phyloP scores from a whole-genome alignment of 1,284 basidiomycete species.

The Boletus albobrunnescens region DNA sequence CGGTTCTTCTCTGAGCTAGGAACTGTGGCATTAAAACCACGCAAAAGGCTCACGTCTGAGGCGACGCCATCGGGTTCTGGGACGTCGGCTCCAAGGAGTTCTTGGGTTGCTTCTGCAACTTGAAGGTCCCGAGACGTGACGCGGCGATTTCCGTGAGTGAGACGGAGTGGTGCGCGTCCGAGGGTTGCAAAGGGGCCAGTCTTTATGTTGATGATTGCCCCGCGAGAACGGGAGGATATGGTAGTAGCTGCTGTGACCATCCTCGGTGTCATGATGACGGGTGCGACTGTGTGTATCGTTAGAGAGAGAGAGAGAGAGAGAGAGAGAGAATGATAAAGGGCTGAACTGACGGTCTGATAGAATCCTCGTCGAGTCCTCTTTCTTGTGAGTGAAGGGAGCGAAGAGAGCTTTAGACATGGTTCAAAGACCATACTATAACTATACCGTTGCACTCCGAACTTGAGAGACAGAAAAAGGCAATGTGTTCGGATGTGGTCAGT shows the following conservation, averaged over 20 bases:
- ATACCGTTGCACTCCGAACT: constrained; percentile 24
- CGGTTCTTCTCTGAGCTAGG: constrained; percentile 80
- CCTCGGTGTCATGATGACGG: constrained; percentile 84
- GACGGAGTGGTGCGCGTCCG: constrained; percentile 66
- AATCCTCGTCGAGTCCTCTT: constrained; percentile 63
- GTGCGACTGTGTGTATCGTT: constrained; percentile 79
- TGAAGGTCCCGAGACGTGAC: constrained; percentile 80
- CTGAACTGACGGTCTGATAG: constrained; percentile 62
- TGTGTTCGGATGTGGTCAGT: constrained; percentile 10
- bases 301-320: background rate
- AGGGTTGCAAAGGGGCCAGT: constrained; percentile 58
- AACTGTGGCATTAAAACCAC: constrained; percentile 89
- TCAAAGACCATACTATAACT: background rate
- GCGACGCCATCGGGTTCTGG: constrained; percentile 64
- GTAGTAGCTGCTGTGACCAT: constrained; percentile 69
- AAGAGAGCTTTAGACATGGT: constrained; percentile 60
- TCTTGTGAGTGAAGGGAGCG: constrained; percentile 63
- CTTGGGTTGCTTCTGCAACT: constrained; percentile 78
- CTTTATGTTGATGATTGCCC: constrained; percentile 36
- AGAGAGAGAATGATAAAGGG: background rate
- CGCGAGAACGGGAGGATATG: constrained; percentile 50
- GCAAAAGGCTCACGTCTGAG: constrained; percentile 69
- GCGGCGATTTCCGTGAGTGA: constrained; percentile 60
- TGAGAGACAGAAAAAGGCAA: background rate
- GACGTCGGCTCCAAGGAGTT: constrained; percentile 68